A percentile compares a stretch with the other conserved stretches of the same genome.
Evolutionary conservation across 225 moss, liverwort and hornwort species (phyloP).

Genomic region (Polytrichum formosum): DNA sequence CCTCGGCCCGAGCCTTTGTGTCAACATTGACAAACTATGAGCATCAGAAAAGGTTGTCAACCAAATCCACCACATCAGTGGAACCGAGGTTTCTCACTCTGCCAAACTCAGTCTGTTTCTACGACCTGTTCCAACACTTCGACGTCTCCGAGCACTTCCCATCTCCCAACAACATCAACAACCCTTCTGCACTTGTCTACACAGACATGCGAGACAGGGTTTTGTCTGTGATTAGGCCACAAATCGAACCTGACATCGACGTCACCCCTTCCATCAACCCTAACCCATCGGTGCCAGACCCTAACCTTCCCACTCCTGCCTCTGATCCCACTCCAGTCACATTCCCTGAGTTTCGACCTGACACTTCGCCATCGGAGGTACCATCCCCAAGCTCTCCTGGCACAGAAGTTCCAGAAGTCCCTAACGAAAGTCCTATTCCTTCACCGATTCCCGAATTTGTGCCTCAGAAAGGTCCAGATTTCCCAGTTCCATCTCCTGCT

Average conservation of each 20-base stretch:
- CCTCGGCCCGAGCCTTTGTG: neutral
- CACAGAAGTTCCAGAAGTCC: constrained; percentile 32
- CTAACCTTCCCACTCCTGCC: constrained; percentile 36
- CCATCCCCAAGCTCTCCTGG: constrained; percentile 38
- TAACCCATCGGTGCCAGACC: constrained; percentile 40
- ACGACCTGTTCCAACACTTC: constrained; percentile 35
- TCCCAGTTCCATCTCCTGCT: constrained; percentile 27
- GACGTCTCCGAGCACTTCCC: constrained; percentile 13
- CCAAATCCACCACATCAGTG: constrained; percentile 9
- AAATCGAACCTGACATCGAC: constrained; percentile 38
- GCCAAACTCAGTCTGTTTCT: constrained; percentile 30
- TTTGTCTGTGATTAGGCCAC: constrained; percentile 39
- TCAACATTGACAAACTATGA: neutral
- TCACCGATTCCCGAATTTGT: constrained; percentile 39
- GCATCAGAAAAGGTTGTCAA: neutral
- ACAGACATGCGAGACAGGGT: constrained; percentile 12
- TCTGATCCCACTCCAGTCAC: constrained; percentile 40
- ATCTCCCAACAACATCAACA: constrained; percentile 3
- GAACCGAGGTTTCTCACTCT: constrained; percentile 6
- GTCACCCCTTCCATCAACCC: constrained; percentile 50
- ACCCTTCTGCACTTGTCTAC: constrained; percentile 18
- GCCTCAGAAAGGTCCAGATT: constrained; percentile 31
- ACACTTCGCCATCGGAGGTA: constrained; percentile 21
- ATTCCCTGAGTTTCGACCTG: constrained; percentile 51
- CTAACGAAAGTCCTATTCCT: constrained; percentile 33